A percentile compares a stretch with the other conserved stretches of the same genome.
Conservation (phyloP, 1,284 basidiomycete species). For the Microbotryum saponariae region DNA sequence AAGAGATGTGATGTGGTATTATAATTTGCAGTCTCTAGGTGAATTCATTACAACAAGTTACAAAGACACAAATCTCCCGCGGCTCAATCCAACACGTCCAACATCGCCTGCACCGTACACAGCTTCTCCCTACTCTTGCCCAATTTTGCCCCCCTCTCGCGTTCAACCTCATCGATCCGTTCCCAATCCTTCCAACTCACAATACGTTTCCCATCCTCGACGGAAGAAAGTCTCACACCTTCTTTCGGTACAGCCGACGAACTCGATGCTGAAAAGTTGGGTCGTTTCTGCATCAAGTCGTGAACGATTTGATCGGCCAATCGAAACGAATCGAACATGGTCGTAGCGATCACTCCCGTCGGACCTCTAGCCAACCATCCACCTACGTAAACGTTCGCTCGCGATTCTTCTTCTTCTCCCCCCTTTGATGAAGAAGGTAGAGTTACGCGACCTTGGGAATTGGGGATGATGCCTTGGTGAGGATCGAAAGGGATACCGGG, state of each 20-base stretch:
- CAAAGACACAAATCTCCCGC: not conserved
- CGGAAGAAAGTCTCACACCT: not conserved
- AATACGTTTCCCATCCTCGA: constrained; percentile 11
- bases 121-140: constrained; percentile 37
- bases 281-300: constrained; percentile 42
- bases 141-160: constrained; percentile 22
- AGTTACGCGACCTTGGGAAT: constrained; percentile 27
- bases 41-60: too few species aligned
- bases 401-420: not conserved
- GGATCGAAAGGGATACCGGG: constrained; percentile 43
- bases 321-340: constrained; percentile 86
- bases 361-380: constrained; percentile 93
- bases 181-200: constrained; percentile 36
- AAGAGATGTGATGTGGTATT: too few species aligned
- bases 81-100: constrained; percentile 17
- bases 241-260: not conserved
- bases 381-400: constrained; percentile 64
- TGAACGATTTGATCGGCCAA: constrained; percentile 62
- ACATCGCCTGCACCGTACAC: constrained; percentile 32
- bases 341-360: constrained; percentile 82
- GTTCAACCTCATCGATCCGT: constrained; percentile 31
- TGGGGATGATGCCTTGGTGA: constrained; percentile 45
- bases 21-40: too few species aligned
- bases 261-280: not conserved
- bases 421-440: not conserved